Conservation (phyloP, 176 grass and related monocot genomes). For the Carex kokanica region DNA sequence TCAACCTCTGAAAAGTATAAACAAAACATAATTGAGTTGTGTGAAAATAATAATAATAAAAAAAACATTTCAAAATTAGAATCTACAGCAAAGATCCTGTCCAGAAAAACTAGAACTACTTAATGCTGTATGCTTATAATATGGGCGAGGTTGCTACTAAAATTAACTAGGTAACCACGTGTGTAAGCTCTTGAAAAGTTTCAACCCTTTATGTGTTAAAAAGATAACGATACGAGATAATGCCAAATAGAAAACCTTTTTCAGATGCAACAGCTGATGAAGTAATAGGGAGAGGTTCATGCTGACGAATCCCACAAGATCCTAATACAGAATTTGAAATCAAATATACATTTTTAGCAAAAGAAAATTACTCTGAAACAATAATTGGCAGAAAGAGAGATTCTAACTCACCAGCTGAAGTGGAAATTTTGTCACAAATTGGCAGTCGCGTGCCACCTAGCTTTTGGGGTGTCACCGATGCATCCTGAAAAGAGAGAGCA, state of each 20-base stretch:
- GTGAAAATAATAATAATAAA: not conserved
- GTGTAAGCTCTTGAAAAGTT: not conserved
- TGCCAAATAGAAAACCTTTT: conserved; percentile 45
- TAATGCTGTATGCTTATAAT: not conserved
- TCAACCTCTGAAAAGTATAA: conserved; percentile 36
- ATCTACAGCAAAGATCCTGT: not conserved
- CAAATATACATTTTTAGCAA: not conserved
- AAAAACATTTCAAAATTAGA: not conserved
- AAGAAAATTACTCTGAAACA: conserved; percentile 10
- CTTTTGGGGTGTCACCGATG: not conserved
- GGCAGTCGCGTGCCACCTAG: conserved; percentile 17
- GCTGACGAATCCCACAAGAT: conserved; percentile 26
- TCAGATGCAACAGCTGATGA: conserved; percentile 32
- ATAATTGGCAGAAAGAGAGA: not conserved
- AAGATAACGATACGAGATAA: not conserved
- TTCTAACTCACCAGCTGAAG: conserved; percentile 30
- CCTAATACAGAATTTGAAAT: conserved; percentile 13
- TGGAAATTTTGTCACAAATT: conserved; percentile 24
- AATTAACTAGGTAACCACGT: not conserved
- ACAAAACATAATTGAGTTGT: conserved; percentile 2
- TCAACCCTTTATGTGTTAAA: not conserved
- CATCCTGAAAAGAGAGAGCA: conserved; percentile 36
- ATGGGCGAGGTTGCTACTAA: not conserved
- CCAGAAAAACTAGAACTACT: not conserved
- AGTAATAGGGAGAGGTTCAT: conserved; percentile 16